These are phyloP conservation scores for Zopfia rhizophila DNA, from an alignment of 2,329 filamentous ascomycete genomes.

Conservation along the genomic window DNA sequence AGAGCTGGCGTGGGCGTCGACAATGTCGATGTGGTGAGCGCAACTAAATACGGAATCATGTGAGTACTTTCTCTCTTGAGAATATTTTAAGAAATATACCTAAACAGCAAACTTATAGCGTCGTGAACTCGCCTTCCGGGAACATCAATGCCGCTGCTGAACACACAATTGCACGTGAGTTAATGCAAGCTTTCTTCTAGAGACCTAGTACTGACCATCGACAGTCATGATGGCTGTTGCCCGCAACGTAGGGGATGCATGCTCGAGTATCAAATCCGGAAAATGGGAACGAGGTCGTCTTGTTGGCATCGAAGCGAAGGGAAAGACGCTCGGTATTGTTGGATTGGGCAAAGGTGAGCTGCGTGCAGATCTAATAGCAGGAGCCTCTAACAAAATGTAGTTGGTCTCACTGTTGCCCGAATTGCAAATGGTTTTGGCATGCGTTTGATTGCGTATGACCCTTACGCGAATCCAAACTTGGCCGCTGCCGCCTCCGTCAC, in stretches of 20 bases:
- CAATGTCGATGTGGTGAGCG: constrained; percentile 80
- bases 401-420: constrained; percentile 82
- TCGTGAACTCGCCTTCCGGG: constrained; percentile 81
- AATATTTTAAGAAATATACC: too few species aligned
- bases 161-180: constrained; percentile 71
- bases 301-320: constrained; percentile 80
- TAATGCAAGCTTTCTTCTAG: not conserved
- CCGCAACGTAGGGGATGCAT: constrained; percentile 76
- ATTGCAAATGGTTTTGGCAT: constrained; percentile 82
- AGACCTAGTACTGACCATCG: constrained; percentile 34
- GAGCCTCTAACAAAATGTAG: constrained; percentile 47
- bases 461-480: constrained; percentile 79
- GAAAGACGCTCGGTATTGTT: constrained; percentile 80
- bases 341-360: constrained; percentile 77
- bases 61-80: too few species aligned
- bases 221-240: constrained; percentile 77
- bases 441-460: constrained; percentile 78
- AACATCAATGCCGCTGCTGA: constrained; percentile 85
- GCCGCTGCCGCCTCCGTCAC: constrained; percentile 74
- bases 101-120: too few species aligned
- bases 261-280: constrained; percentile 74
- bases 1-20: constrained; percentile 83
- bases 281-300: constrained; percentile 80
- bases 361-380: not conserved
- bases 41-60: constrained; percentile 79